A percentile compares a stretch with the other conserved stretches of the same genome.
Evolutionary conservation across 1,139 yeast genomes (phyloP).

Genomic region (Meyerozyma carpophila): DNA sequence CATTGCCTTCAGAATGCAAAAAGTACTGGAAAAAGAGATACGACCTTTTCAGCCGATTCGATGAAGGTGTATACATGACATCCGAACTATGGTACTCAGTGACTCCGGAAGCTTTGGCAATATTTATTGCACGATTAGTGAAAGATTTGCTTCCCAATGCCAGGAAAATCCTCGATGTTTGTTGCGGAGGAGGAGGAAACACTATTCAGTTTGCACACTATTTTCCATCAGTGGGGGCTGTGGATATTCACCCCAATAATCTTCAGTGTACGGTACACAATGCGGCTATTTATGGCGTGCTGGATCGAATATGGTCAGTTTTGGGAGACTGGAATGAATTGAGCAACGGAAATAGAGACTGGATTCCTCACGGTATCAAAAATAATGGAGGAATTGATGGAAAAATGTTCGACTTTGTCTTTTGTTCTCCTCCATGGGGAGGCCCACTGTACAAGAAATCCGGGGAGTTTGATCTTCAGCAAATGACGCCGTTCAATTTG

Average conservation of each 20-base stretch:
- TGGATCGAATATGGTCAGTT: constrained; percentile 40
- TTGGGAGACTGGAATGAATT: constrained; percentile 55
- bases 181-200: constrained; percentile 97
- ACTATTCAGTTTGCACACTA: constrained; percentile 70
- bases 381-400: constrained; percentile 9
- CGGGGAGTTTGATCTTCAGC: constrained; percentile 38
- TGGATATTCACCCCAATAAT: constrained; percentile 61
- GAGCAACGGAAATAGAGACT: constrained; percentile 16
- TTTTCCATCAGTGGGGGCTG: constrained; percentile 56
- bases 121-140: constrained; percentile 55
- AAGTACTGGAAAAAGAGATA: constrained; percentile 63
- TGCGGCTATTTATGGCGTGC: constrained; percentile 62
- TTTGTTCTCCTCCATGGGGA: constrained; percentile 97
- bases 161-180: constrained; percentile 55
- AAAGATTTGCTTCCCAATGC: constrained; percentile 38
- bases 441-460: constrained; percentile 62
- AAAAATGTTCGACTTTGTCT: constrained; percentile 56
- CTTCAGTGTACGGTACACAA: constrained; percentile 66
- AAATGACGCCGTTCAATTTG: constrained; percentile 47
- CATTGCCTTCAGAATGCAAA: constrained; percentile 37
- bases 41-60: constrained; percentile 52
- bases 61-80: constrained; percentile 69
- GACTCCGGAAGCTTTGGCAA: constrained; percentile 77
- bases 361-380: constrained; percentile 24
- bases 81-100: constrained; percentile 86